Evolutionary conservation across 2,329 filamentous ascomycete species (phyloP), one percentile per base, ranked within the genome.

Genomic region (Xylariaceae sp.): DNA sequence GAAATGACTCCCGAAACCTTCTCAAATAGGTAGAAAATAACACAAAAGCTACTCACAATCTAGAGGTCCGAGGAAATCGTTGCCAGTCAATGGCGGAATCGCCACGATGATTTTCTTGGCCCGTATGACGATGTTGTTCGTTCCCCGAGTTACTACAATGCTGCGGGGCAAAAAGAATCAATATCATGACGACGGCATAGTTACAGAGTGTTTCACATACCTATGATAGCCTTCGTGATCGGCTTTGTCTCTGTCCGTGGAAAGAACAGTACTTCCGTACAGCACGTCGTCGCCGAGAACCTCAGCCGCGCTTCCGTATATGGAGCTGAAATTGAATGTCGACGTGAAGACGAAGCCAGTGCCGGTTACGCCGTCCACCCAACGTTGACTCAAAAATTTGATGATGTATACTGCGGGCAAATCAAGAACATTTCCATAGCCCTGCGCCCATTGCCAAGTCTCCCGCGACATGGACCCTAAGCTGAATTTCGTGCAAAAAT

Each of bases 401-500:
- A 38, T 16, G 34, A 38, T 38, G 16, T 38, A 38, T 16, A 38
- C 16, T 16, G 34, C 34, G 4, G 34, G 34, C 10, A 38, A 16
- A 16, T 4, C 16, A 0, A 63, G n/a, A 34, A 67, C 53, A 7
- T 31, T 54, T 43, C 49, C 48, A 4, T 63, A 60, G 39, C 66
- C 2, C 63, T 61, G 12, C 74, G 60, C 12, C 74, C 55, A 45
- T 76, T 70, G 2, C 72, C 75, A 1, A 45, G 71, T 66, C 22
- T 67, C 63, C 45, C 67, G 71, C 5, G 51, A 51, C 48, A 61
- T 69, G 66, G 58, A 14, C 5, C 14, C 14, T 6, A 80, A 61
- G 22, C 65, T 56, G 56, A 76, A 69, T 54, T 76, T 75, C 16
- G 66, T 59, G 6, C 74, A 61, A 47, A 76, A 75, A 7, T 74